phyloP scores from a whole-genome alignment of 192 early-diverging fungal genomes.

The Linnemannia zychae region DNA sequence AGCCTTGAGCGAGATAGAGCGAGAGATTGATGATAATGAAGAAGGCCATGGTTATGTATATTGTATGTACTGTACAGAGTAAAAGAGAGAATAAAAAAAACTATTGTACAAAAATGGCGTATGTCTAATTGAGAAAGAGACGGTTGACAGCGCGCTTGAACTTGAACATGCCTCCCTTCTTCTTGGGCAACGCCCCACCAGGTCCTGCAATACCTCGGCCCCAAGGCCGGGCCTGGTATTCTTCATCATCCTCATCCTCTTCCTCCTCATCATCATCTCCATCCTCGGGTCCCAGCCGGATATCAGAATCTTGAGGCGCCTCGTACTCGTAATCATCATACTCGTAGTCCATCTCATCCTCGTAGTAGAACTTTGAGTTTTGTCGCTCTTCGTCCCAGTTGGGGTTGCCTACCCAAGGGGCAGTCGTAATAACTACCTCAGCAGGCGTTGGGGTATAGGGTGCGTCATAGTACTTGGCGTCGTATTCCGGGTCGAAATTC shows the following conservation, averaged over 20 bases:
- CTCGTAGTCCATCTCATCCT: conserved; percentile 37
- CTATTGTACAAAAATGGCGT: conserved; percentile 2
- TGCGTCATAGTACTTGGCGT: conserved; percentile 34
- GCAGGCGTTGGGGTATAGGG: conserved; percentile 53
- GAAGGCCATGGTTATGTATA: background rate
- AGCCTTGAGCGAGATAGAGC: background rate
- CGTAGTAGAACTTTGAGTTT: conserved; percentile 55
- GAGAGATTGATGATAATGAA: background rate
- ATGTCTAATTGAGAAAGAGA: conserved; percentile 33
- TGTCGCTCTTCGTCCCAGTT: conserved; percentile 51
- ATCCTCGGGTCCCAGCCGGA: conserved; percentile 46
- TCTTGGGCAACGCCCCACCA: conserved; percentile 37
- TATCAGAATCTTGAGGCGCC: conserved; percentile 37
- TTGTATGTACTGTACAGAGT: background rate
- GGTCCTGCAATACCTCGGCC: conserved; percentile 48
- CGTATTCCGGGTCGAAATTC: conserved; percentile 49
- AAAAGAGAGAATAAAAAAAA: too few species aligned
- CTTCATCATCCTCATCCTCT: conserved; percentile 45
- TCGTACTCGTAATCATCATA: conserved; percentile 44
- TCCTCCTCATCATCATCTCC: conserved; percentile 42
- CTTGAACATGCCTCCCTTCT: conserved; percentile 56
- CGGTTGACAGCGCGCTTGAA: conserved; percentile 52
- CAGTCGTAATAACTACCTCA: conserved; percentile 42
- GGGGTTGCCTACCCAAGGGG: conserved; percentile 53
- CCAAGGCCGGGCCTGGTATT: conserved; percentile 31